Conservation (phyloP, 139 green algal genomes). For the Asterochloris sp. region DNA sequence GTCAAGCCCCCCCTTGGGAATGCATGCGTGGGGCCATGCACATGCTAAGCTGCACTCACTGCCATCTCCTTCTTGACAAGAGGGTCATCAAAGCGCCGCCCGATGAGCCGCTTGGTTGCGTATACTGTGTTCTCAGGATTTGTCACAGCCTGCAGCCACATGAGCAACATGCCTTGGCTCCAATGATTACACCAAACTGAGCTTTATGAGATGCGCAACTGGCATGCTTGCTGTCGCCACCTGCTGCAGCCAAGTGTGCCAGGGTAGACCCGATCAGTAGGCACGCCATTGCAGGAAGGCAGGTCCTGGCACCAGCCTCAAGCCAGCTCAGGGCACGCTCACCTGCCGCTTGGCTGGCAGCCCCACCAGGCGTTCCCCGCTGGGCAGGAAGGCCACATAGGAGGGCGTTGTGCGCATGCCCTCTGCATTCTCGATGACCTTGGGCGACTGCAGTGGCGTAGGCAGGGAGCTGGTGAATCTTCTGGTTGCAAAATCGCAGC, state of each 20-base stretch:
- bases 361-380: slow-evolving; percentile 92
- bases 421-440: slow-evolving; percentile 99
- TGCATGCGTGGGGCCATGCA: too few species aligned
- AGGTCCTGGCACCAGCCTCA: neutral
- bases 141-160: slow-evolving; percentile 82
- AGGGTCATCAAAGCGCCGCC: slow-evolving; percentile 85
- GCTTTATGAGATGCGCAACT: neutral
- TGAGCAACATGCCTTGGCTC: neutral
- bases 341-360: slow-evolving; percentile 95
- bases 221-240: too few species aligned
- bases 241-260: too few species aligned
- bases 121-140: slow-evolving; percentile 98
- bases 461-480: neutral
- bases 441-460: slow-evolving; percentile 54
- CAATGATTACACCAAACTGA: neutral
- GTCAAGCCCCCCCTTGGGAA: too few species aligned
- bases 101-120: slow-evolving; percentile 97
- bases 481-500: neutral
- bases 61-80: slow-evolving; percentile 93
- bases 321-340: neutral
- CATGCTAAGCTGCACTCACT: slow-evolving; percentile 31
- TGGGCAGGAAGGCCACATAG: slow-evolving; percentile 96
- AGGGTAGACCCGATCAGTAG: too few species aligned
- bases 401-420: slow-evolving; percentile 95
- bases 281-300: too few species aligned